Conservation (phyloP, 23 red algal species). For the Agarophyton chilense region DNA sequence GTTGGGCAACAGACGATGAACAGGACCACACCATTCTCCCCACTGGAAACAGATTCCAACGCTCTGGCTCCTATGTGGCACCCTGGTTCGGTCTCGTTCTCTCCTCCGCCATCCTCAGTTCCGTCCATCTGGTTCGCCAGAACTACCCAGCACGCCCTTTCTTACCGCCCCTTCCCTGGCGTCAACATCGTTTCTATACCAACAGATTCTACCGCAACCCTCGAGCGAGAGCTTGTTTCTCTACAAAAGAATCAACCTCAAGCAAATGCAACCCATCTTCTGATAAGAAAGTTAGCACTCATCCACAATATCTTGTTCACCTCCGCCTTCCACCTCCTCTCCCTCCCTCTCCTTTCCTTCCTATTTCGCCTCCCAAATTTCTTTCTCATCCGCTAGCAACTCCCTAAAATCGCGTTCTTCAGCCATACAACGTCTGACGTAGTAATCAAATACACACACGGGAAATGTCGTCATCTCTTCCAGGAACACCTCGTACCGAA, state of each 20-base stretch:
- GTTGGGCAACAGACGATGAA: too few species aligned
- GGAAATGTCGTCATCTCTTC: neutral
- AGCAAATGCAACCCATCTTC: too few species aligned
- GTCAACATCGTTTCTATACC: too few species aligned
- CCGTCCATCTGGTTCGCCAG: neutral
- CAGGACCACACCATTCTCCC: too few species aligned
- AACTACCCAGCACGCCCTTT: slow-evolving; percentile 14
- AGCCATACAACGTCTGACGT: neutral
- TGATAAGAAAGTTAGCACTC: neutral
- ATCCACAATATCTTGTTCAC: neutral
- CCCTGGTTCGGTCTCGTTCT: slow-evolving; percentile 22
- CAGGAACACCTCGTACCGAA: neutral
- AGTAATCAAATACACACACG: neutral
- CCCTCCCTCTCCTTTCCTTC: neutral
- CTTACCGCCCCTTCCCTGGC: too few species aligned
- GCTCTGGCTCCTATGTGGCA: neutral
- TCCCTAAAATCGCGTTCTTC: neutral
- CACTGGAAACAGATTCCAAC: too few species aligned
- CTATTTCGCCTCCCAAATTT: neutral
- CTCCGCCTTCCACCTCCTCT: neutral
- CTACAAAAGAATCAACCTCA: too few species aligned
- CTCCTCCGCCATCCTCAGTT: neutral
- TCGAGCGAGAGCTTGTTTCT: too few species aligned
- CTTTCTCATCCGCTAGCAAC: neutral
- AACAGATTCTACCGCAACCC: too few species aligned